phyloP scores from a whole-genome alignment of 108 stramenopile species.

The Skeletonema grethae region DNA sequence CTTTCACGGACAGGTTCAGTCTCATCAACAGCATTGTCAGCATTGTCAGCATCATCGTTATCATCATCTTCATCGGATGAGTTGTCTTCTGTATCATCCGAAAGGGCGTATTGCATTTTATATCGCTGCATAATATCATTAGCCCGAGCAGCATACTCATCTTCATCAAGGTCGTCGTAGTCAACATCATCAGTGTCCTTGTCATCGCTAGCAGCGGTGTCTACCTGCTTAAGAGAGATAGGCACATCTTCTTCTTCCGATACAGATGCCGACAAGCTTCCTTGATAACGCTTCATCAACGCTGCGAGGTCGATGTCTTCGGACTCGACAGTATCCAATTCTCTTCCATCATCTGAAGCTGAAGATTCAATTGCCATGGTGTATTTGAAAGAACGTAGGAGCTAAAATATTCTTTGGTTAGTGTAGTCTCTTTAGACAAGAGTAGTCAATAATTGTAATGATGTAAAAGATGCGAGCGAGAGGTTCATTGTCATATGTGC shows the following conservation, averaged over 20 bases:
- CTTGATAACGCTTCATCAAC: neutral
- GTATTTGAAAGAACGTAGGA: neutral
- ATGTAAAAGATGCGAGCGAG: too few relatives aligned
- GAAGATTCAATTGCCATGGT: neutral
- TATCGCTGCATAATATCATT: slow-evolving; percentile 2
- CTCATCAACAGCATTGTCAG: neutral
- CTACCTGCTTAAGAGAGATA: neutral
- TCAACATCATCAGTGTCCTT: slow-evolving; percentile 6
- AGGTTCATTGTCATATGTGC: too few relatives aligned
- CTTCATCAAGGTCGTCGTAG: slow-evolving; percentile 2
- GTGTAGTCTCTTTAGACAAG: too few relatives aligned
- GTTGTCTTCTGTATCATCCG: neutral
- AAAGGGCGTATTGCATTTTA: neutral
- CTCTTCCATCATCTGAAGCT: neutral
- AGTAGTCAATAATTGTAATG: too few relatives aligned
- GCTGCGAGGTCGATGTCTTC: neutral
- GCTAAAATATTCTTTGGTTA: too few relatives aligned
- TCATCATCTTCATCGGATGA: neutral
- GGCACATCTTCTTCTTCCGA: neutral
- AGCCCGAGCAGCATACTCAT: neutral
- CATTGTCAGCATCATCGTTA: neutral
- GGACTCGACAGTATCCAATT: neutral
- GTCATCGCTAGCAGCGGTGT: slow-evolving; percentile 12
- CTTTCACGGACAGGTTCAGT: neutral
- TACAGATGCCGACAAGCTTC: neutral